Conservation (phyloP, 176 grass and related monocot genomes). For the Rhipidocladum racemiflorum region DNA sequence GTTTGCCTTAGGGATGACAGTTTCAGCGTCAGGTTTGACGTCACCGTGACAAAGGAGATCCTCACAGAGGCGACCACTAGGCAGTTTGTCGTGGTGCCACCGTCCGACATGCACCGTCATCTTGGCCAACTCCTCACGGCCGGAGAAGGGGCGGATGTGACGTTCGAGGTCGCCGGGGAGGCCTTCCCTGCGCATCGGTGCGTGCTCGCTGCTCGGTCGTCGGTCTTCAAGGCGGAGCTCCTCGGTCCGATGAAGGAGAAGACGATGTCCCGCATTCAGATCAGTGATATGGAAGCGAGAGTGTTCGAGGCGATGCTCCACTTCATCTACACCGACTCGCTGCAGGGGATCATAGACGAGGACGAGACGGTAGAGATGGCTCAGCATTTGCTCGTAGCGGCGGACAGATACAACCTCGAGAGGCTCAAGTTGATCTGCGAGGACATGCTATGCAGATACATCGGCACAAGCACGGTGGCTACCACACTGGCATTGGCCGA, state of each 20-base stretch:
- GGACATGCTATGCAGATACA: no score
- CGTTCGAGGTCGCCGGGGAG: background rate
- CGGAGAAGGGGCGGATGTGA: background rate
- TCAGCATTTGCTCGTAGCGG: no score
- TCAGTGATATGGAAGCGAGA: background rate
- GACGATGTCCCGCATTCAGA: background rate
- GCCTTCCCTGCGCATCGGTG: background rate
- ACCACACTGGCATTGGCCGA: no score
- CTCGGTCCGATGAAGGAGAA: background rate
- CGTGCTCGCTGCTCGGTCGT: background rate
- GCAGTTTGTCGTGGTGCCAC: background rate
- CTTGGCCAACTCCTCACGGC: no score
- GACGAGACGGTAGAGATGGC: no score
- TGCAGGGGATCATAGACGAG: background rate
- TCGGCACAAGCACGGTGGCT: no score
- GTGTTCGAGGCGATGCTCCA: constrained; percentile 34
- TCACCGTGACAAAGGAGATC: background rate
- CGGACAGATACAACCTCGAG: no score
- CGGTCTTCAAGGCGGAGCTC: background rate
- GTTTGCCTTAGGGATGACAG: no score
- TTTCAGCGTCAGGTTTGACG: background rate
- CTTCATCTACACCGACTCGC: constrained; percentile 43
- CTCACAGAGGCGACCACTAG: background rate
- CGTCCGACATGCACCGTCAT: no score
- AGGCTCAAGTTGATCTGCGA: no score